phyloP scores from a whole-genome alignment of 768 basidiomycete species.

The Chalciporus pseudorubinellus region DNA sequence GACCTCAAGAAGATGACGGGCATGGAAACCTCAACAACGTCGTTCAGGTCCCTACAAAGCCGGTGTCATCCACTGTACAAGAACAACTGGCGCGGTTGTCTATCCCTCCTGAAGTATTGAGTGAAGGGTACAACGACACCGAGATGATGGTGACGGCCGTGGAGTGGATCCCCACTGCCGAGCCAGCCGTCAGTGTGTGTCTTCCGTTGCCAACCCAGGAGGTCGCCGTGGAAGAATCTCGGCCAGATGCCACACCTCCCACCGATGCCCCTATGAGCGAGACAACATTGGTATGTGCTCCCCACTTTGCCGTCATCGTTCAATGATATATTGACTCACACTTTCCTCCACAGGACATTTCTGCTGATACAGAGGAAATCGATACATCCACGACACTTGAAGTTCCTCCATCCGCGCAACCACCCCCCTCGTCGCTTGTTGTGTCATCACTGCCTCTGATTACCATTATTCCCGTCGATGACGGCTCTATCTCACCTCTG shows the following conservation, averaged over 20 bases:
- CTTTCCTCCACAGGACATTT: conserved; percentile 18
- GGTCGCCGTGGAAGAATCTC: conserved; percentile 9
- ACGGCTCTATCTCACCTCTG: conserved; percentile 20
- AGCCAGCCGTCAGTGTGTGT: conserved; percentile 1
- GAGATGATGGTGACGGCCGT: conserved; percentile 29
- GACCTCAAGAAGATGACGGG: conserved; percentile 59
- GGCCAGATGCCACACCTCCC: conserved; percentile 25
- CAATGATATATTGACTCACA: background rate
- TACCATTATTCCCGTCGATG: too few relatives aligned
- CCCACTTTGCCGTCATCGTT: background rate
- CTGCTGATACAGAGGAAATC: conserved; percentile 19
- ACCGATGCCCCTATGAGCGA: conserved; percentile 33
- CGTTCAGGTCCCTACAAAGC: conserved; percentile 50
- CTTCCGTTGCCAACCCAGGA: background rate
- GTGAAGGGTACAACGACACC: conserved; percentile 9
- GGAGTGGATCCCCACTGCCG: conserved; percentile 16
- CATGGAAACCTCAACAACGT: conserved; percentile 73
- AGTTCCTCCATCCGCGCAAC: background rate
- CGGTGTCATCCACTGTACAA: conserved; percentile 13
- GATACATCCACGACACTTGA: conserved; percentile 3
- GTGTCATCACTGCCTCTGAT: too few relatives aligned
- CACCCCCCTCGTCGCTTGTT: background rate
- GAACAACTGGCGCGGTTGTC: conserved; percentile 11
- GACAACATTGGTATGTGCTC: conserved; percentile 13
- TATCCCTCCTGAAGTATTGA: conserved; percentile 9